Base-by-base conservation (phyloP, 352 stramenopile genomes). In the Blastocystis sp. region DNA sequence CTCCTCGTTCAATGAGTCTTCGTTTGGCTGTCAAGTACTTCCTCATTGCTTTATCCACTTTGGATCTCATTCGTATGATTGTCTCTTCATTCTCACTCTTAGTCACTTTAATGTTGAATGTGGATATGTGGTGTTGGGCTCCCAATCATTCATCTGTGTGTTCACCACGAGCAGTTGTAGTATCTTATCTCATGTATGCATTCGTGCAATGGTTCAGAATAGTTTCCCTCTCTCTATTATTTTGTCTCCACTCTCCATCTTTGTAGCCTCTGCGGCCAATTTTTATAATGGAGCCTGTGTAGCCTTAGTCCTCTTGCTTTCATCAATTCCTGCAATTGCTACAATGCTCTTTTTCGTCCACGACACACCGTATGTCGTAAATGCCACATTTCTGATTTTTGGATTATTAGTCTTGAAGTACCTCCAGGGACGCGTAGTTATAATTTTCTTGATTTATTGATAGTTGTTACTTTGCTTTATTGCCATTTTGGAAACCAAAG, bases 171-270 rank as follows among this genome's bases (percentile, higher is more conserved):
- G 66, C 66, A 4, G 66, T 78, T 27, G 35, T 78, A 11, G 37
- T 78, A 14, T 51, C 66, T 16, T 59, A 42, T 16, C n/a, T 58
- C 21, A 39, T 78, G 66, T 78, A 27, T 51, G 19, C 35, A 19
- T 37, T 29, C 6, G 6, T 21, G 19, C 1, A 39, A 4, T 12
- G 2, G 42, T 14, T 56, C 42, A 24, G 6, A 19, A 6, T 78
- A 78, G 66, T 29, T 78, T 78, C 66, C 66, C 66, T 9, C 35
- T 78, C 5, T 78, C 66, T 12, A 78, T 78, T 32, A 19, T 78
- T 35, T 58, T 78, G 19, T 7, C 32, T 21, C 37, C 66, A 27
- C 66, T 78, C 12, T 43, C 16, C 35, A 57, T 51, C 1, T 78
- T 78, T 58, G 42, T 78, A 12, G 43, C 66, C 7, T n/a, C 66